Evolutionary conservation across 805 yeast species (phyloP), one percentile per base, ranked within the genome.

Genomic region (Lipomyces sp.): DNA sequence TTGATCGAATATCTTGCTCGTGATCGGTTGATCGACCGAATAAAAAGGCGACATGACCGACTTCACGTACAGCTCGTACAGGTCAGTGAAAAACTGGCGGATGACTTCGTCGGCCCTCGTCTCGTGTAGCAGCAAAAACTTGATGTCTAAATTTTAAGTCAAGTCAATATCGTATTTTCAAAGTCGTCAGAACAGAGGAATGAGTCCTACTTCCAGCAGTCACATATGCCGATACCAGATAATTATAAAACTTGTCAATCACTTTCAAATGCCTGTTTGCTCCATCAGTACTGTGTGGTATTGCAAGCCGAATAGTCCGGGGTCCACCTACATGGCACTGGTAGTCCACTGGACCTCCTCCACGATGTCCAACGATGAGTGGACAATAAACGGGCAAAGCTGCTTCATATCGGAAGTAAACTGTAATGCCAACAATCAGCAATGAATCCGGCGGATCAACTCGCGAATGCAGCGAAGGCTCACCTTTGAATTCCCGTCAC

Each of bases 261-360:
- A 79, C 79, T 40, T 91, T 90, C 55, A 89, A 70, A 63, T 85
- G 83, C 50, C 60, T 53, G 24, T 24, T 3, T 14, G 21, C 8
- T 13, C 11, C 14, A 32, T 22, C n/a, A 11, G 36, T 21, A 23
- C 6, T 6, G 33, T 4, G 35, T 24, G 10, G 10, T 19, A 26
- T 23, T 14, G 10, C 26, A 36, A 4, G 4, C 2, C 1, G 14
- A 3, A 13, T 1, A 13, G 4, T 22, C 2, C 13, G 18, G 6
- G 19, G 23, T 32, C 18, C 2, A 36, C 55, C 5, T 44, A 57
- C 56, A 84, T 73, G 39, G 76, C 73, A 56, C 74, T 79, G 8
- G 79, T 74, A 42, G 79, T 77, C 91, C 95, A 89, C 64, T 89
- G 97, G 2, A 81, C 69, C 61, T 90, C 96, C 57, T 93, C 96